These are phyloP conservation scores for Eucalyptus melliodora DNA, from an alignment of 345 rosid genomes.

Conservation along the genomic window DNA sequence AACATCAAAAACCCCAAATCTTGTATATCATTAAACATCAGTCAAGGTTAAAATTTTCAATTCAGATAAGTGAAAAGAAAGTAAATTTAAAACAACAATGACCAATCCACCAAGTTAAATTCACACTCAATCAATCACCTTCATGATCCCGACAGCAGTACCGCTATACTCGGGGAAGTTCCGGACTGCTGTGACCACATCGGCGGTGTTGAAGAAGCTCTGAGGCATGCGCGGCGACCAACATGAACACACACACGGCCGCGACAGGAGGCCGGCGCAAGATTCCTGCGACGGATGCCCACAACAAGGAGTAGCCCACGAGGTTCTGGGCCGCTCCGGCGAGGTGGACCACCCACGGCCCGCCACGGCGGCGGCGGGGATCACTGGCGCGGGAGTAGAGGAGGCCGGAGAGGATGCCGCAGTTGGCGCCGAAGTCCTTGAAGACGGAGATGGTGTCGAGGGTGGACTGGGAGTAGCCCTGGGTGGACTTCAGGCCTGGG, in stretches of 20 bases:
- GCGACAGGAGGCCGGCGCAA: conserved; percentile 17
- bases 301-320: conserved; percentile 47
- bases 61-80: background rate
- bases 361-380: background rate
- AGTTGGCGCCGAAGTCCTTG: conserved; percentile 60
- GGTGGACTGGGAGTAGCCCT: conserved; percentile 57
- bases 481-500: conserved; percentile 42
- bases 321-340: conserved; percentile 47
- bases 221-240: conserved; percentile 17
- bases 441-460: conserved; percentile 65
- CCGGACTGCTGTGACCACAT: conserved; percentile 13
- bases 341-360: conserved; percentile 57
- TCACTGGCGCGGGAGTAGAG: conserved; percentile 26
- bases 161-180: conserved; percentile 19
- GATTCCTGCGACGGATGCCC: conserved; percentile 53
- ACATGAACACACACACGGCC: conserved; percentile 17
- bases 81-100: background rate
- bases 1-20: background rate
- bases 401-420: conserved; percentile 51
- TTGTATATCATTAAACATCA: background rate
- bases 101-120: background rate
- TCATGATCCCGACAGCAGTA: conserved; percentile 25
- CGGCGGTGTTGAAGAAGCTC: conserved; percentile 23
- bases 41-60: background rate
- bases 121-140: conserved; percentile 1